Percentiles rank a stretch among this genome's conserved stretches.
These are phyloP conservation scores for Termitomyces sp. DNA, from an alignment of 768 basidiomycete species.

Conservation along the genomic window DNA sequence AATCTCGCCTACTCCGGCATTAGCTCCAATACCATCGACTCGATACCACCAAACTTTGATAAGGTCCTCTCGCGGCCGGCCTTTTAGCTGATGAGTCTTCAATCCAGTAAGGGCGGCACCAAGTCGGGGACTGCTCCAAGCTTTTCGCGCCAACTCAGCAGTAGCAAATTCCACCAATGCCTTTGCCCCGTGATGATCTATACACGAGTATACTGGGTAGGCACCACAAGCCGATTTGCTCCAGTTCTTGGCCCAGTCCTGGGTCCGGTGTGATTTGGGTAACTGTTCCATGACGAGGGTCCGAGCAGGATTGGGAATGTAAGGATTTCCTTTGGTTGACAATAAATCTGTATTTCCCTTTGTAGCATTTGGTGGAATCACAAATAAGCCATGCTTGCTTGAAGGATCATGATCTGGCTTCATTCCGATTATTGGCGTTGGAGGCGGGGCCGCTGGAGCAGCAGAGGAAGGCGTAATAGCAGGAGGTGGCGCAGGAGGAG, in stretches of 20 bases:
- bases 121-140: constrained; percentile 44
- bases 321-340: constrained; percentile 15
- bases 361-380: constrained; percentile 16
- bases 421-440: constrained; percentile 34
- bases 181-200: constrained; percentile 36
- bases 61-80: constrained; percentile 37
- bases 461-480: constrained; percentile 13
- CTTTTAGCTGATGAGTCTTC: constrained; percentile 32
- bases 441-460: constrained; percentile 13
- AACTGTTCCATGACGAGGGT: constrained; percentile 55
- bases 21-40: constrained; percentile 33
- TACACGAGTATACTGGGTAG: constrained; percentile 32
- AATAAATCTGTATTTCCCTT: constrained; percentile 1
- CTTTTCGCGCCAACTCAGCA: constrained; percentile 36
- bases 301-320: constrained; percentile 41
- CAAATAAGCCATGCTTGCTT: constrained; percentile 43
- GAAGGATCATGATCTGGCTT: constrained; percentile 37
- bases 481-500: constrained; percentile 12
- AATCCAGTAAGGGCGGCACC: constrained; percentile 23
- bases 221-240: constrained; percentile 29
- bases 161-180: constrained; percentile 47
- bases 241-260: constrained; percentile 39
- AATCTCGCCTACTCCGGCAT: constrained; percentile 35
- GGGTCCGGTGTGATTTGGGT: constrained; percentile 40
- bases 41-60: constrained; percentile 49